phyloP scores from a whole-genome alignment of 164 flowering plant genomes.

The Tinospora cordifolia region DNA sequence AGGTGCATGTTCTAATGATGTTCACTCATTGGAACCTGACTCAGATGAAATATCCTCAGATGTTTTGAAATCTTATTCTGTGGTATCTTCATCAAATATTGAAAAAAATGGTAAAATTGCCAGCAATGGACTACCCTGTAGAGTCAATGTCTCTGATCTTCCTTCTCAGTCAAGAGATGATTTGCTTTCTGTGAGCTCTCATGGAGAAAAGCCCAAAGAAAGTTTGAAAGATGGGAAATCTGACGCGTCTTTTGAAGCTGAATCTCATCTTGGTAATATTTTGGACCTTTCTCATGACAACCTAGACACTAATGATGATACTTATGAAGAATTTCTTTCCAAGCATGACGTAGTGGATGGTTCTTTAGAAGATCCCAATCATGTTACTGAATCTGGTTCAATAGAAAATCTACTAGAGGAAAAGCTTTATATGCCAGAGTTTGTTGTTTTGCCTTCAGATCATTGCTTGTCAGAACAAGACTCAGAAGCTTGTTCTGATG shows the following conservation, averaged over 20 bases:
- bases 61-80: not conserved
- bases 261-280: not conserved
- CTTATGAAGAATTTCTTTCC: slow-evolving; percentile 15
- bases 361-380: slow-evolving; percentile 12
- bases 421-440: slow-evolving; percentile 14
- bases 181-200: slow-evolving; percentile 7
- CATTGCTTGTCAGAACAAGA: slow-evolving; percentile 19
- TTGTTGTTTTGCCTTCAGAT: slow-evolving; percentile 13
- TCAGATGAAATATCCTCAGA: slow-evolving; percentile 20
- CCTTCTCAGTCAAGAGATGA: slow-evolving; percentile 18
- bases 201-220: slow-evolving; percentile 18
- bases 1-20: slow-evolving; percentile 15
- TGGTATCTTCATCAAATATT: slow-evolving; percentile 6
- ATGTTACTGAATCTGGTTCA: slow-evolving; percentile 17
- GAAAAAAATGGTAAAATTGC: slow-evolving; percentile 13
- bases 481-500: slow-evolving; percentile 12
- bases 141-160: slow-evolving; percentile 10
- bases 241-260: slow-evolving; percentile 9
- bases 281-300: slow-evolving; percentile 7
- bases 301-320: slow-evolving; percentile 2
- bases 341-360: slow-evolving; percentile 18
- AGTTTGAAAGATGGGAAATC: slow-evolving; percentile 17
- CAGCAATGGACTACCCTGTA: slow-evolving; percentile 11
- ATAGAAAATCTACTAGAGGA: slow-evolving; percentile 9
- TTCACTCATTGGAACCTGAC: slow-evolving; percentile 16